Conservation (phyloP, 2,329 filamentous ascomycete genomes). For the Aspergillus ibericus region DNA sequence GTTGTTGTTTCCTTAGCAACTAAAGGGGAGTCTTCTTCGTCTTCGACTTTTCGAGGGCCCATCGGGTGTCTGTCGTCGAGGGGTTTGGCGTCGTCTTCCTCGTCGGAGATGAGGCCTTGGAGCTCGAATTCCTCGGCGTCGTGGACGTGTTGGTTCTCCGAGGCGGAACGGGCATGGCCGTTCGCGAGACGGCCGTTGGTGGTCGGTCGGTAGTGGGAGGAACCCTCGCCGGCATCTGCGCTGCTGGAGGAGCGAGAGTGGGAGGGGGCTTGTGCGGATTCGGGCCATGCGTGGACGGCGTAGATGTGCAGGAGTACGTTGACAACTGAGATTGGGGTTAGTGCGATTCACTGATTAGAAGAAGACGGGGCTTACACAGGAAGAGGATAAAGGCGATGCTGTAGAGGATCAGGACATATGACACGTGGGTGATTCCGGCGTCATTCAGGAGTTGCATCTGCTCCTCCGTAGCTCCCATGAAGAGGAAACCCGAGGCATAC, state of each 20-base stretch:
- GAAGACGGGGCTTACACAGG: slow-evolving; percentile 61
- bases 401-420: slow-evolving; percentile 89
- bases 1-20: slow-evolving; percentile 18
- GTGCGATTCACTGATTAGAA: slow-evolving; percentile 5
- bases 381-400: slow-evolving; percentile 88
- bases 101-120: slow-evolving; percentile 84
- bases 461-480: slow-evolving; percentile 97
- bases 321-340: slow-evolving; percentile 54
- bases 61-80: slow-evolving; percentile 13
- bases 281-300: slow-evolving; percentile 60
- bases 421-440: slow-evolving; percentile 79
- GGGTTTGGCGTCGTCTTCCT: slow-evolving; percentile 61
- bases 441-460: slow-evolving; percentile 79
- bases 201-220: slow-evolving; percentile 14
- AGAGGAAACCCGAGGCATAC: slow-evolving; percentile 89
- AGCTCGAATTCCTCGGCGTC: slow-evolving; percentile 94
- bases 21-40: slow-evolving; percentile 30
- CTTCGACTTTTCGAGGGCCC: slow-evolving; percentile 30
- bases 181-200: slow-evolving; percentile 32
- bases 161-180: slow-evolving; percentile 44
- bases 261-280: slow-evolving; percentile 27
- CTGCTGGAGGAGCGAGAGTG: slow-evolving; percentile 8
- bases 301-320: slow-evolving; percentile 85
- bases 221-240: slow-evolving; percentile 18
- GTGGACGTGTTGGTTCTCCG: slow-evolving; percentile 56